A percentile compares a stretch with the other conserved stretches of the same genome.
phyloP scores from a whole-genome alignment of 148 eudicot genomes.

The Rhododendron molle region DNA sequence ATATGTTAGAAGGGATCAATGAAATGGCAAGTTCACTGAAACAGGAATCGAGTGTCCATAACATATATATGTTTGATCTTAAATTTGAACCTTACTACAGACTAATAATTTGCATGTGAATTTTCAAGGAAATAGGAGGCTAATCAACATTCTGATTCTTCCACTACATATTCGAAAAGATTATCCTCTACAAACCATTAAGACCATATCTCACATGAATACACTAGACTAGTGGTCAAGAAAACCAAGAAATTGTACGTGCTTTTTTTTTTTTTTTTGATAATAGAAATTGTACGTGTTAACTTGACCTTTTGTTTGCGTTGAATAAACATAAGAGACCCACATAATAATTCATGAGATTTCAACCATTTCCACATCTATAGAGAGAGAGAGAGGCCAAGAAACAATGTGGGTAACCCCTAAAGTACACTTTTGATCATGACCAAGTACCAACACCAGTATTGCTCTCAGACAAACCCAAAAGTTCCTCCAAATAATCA shows the following conservation, averaged over 20 bases:
- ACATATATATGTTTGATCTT: no score
- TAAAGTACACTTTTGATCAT: background rate
- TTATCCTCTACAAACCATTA: no score
- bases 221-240: background rate
- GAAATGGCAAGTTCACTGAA: no score
- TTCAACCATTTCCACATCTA: background rate
- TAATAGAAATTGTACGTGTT: no score
- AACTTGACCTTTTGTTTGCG: background rate
- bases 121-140: no score
- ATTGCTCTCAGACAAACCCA: background rate
- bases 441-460: background rate
- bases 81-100: no score
- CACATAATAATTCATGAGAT: background rate
- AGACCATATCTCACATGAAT: background rate
- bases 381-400: background rate
- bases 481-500: conserved; percentile 8
- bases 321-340: background rate
- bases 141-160: no score
- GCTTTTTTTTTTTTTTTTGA: no score
- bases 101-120: no score
- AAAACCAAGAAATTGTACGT: background rate
- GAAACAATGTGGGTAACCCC: background rate
- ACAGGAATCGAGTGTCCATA: no score
- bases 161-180: no score
- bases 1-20: no score